Percentiles rank a stretch among this genome's conserved stretches.
Conservation (phyloP, 352 stramenopile species). For the Globisporangium recalcitrans region DNA sequence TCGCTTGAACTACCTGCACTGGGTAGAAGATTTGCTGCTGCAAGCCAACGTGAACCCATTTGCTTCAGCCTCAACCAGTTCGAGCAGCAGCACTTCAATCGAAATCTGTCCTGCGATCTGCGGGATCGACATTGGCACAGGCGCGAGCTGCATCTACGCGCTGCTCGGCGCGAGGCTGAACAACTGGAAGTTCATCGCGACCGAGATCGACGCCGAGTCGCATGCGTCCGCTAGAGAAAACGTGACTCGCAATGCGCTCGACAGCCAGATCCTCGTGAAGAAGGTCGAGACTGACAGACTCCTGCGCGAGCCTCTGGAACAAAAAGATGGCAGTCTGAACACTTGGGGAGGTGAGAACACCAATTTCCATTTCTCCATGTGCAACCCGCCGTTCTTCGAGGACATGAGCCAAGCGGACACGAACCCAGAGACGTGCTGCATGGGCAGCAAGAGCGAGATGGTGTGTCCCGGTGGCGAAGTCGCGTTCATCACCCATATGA, state of each 20-base stretch:
- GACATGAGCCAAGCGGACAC: constrained; percentile 67
- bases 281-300: constrained; percentile 36
- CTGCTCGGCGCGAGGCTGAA: constrained; percentile 87
- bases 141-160: constrained; percentile 94
- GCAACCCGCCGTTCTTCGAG: constrained; percentile 96
- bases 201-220: constrained; percentile 90
- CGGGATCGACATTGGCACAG: constrained; percentile 95
- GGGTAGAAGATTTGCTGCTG: constrained; percentile 91
- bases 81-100: not conserved
- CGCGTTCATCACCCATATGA: constrained; percentile 91
- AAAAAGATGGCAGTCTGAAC: not conserved
- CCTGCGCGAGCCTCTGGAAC: constrained; percentile 41
- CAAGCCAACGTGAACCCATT: constrained; percentile 31
- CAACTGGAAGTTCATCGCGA: constrained; percentile 91
- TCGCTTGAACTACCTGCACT: constrained; percentile 95
- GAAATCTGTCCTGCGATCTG: constrained; percentile 16
- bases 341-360: not conserved
- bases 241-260: constrained; percentile 85
- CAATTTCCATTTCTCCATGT: constrained; percentile 92
- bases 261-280: constrained; percentile 49
- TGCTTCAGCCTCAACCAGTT: constrained; percentile 2
- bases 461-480: constrained; percentile 90
- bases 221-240: constrained; percentile 82
- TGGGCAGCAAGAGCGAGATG: constrained; percentile 79
- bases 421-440: constrained; percentile 70